Evolutionary conservation across 2,329 filamentous ascomycete genomes (phyloP).

Genomic region (Thielaviopsis euricoi): DNA sequence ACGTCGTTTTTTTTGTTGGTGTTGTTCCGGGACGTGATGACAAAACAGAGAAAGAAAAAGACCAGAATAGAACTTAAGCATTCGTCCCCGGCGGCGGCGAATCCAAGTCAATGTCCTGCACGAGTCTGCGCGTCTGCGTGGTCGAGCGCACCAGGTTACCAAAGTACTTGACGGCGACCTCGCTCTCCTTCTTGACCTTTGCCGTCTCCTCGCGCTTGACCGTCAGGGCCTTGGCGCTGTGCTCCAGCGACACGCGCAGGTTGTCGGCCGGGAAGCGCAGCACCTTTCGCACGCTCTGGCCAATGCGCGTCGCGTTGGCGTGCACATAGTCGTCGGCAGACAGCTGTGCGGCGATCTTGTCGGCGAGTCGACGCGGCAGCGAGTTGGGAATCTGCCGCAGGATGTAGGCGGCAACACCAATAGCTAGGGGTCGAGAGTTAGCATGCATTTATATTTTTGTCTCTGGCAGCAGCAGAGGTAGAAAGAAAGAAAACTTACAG

Average conservation of each 20-base stretch:
- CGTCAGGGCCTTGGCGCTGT: conserved; percentile 70
- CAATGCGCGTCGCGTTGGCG: conserved; percentile 69
- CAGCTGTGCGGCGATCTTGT: conserved; percentile 71
- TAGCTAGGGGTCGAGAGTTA: conserved; percentile 30
- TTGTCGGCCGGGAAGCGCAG: conserved; percentile 77
- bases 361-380: conserved; percentile 67
- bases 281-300: conserved; percentile 71
- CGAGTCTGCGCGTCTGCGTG: conserved; percentile 30
- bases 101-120: conserved; percentile 39
- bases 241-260: conserved; percentile 66
- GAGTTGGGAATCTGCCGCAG: conserved; percentile 78
- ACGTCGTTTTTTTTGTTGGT: not conserved
- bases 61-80: not conserved
- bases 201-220: conserved; percentile 64
- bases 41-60: no score
- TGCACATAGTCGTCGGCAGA: conserved; percentile 82
- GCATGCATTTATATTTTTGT: no score
- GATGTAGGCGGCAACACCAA: conserved; percentile 63
- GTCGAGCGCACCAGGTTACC: conserved; percentile 60
- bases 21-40: not conserved
- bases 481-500: conserved; percentile 38
- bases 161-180: conserved; percentile 82
- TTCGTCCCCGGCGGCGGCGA: conserved; percentile 25
- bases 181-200: conserved; percentile 68
- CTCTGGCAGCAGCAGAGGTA: not conserved